Percentiles rank a stretch among this genome's conserved stretches.
Evolutionary conservation across 1,139 yeast genomes (phyloP).

Genomic region (Candida pseudocylindracea): DNA sequence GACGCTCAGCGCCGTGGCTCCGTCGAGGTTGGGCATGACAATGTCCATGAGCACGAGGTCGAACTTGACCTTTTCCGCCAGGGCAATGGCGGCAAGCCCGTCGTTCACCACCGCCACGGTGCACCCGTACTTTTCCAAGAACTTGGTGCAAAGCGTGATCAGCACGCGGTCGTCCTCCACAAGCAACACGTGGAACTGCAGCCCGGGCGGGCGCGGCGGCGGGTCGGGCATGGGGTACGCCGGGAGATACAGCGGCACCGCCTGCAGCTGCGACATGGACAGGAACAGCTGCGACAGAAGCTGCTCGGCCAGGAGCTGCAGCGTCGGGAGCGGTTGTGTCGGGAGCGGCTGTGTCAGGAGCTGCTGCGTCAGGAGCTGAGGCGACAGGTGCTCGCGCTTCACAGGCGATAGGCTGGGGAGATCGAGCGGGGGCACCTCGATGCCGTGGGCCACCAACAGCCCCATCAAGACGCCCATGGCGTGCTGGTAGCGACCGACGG

Average conservation of each 20-base stretch:
- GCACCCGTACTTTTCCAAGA: slow-evolving; percentile 73
- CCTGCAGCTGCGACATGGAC: background rate
- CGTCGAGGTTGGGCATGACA: slow-evolving; percentile 87
- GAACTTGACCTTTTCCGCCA: slow-evolving; percentile 52
- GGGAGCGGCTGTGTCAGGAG: too few species aligned
- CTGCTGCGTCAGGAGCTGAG: background rate
- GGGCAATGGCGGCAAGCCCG: slow-evolving; percentile 73
- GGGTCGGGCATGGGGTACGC: slow-evolving; percentile 10
- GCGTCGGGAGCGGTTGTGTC: too few species aligned
- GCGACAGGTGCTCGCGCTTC: slow-evolving; percentile 5
- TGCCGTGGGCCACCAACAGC: slow-evolving; percentile 31
- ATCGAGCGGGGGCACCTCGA: slow-evolving; percentile 42
- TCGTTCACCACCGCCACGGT: slow-evolving; percentile 84
- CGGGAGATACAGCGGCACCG: background rate
- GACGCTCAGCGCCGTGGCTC: slow-evolving; percentile 78
- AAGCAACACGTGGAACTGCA: slow-evolving; percentile 42
- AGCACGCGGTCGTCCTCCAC: slow-evolving; percentile 83
- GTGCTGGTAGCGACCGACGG: slow-evolving; percentile 31
- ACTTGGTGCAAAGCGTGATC: slow-evolving; percentile 56
- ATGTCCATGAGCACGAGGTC: slow-evolving; percentile 84
- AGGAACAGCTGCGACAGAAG: background rate
- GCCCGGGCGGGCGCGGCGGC: too few species aligned
- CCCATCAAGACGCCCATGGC: slow-evolving; percentile 26
- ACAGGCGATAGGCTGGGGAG: slow-evolving; percentile 19
- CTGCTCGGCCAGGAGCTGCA: background rate